Evolutionary conservation across 108 stramenopile genomes (phyloP), one percentile per base, ranked within the genome.

Genomic region (Epithemia pelagica): DNA sequence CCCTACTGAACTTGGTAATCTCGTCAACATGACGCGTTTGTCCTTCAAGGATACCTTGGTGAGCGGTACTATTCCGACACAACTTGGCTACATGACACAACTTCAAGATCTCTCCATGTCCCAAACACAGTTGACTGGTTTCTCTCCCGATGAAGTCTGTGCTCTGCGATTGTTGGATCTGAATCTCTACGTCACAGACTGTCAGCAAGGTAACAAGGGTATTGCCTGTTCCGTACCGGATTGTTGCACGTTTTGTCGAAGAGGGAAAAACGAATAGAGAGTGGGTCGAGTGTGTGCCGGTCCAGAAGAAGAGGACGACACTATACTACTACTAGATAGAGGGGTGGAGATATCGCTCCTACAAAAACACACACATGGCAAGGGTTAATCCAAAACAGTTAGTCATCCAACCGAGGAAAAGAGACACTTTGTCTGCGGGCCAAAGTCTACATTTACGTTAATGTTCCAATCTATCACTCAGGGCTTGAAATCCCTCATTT

Each of bases 1-100:
- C 62, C 86, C 85, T 24, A 71, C 80, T 0, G 77, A 73, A 26
- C 67, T 88, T 59, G 84, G 86, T 0, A 60, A 65, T 57, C 64
- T 85, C 24, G 30, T 57, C 10, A 81, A 78, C 52, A 67, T 90
- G 22, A 68, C 63, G 22, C 37, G 46, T 15, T 25, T 81, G 30
- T 60, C 71, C 18, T 62, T 81, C 68, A 73, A 68, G 29, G 64
- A 59, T 21, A 74, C 68, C 32, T 61, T 66, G 61, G 37, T 81
- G 30, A 29, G 55, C 73, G 66, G 84, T 61, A 58, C 65, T 15
- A 62, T 81, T 31, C 80, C 80, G 25, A 53, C 79, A 2, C 67
- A 78, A 25, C 37, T 82, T 28, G 81, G 81, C 28, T 32, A 61
- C 28, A 58, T 82, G 70, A 58, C 30, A 10, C 30, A 23, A 25